These are phyloP conservation scores for Colletotrichum trifolii DNA, from an alignment of 2,329 filamentous ascomycete species.

Conservation along the genomic window DNA sequence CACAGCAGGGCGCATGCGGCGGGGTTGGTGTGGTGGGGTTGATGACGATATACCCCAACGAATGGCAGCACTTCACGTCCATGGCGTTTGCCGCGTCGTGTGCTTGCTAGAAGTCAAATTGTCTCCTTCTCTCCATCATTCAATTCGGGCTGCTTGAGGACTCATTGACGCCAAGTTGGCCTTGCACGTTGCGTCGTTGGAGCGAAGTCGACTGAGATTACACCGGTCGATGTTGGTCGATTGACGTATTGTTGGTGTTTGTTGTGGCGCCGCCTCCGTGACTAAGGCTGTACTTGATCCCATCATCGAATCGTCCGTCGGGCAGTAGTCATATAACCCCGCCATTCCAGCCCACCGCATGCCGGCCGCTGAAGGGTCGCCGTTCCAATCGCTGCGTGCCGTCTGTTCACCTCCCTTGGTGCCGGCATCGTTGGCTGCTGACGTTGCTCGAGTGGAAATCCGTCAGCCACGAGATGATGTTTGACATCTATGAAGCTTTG, in stretches of 20 bases:
- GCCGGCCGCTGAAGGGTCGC: slow-evolving; percentile 4
- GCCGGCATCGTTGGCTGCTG: no score
- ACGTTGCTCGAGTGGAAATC: no score
- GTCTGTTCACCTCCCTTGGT: no score
- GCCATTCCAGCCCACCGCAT: slow-evolving; percentile 8
- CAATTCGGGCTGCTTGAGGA: no score
- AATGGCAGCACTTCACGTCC: slow-evolving; percentile 16
- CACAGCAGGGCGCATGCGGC: slow-evolving; percentile 27
- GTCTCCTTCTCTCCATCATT: no score
- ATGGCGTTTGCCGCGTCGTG: slow-evolving; percentile 16
- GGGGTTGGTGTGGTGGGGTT: slow-evolving; percentile 35
- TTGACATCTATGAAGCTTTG: no score
- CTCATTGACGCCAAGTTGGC: background rate
- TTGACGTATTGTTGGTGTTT: background rate
- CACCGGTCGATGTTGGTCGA: slow-evolving; percentile 9
- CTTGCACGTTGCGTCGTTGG: background rate
- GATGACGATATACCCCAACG: background rate
- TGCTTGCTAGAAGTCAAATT: background rate
- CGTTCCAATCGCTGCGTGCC: no score
- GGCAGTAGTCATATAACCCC: slow-evolving; percentile 12
- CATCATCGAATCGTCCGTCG: background rate
- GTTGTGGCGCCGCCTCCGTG: slow-evolving; percentile 9
- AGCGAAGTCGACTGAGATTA: background rate
- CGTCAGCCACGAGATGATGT: no score
- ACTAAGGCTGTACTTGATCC: background rate